Evolutionary conservation across 495 filamentous ascomycete genomes (phyloP), one percentile per base, ranked within the genome.

Genomic region (Hypoxylon perforatum): DNA sequence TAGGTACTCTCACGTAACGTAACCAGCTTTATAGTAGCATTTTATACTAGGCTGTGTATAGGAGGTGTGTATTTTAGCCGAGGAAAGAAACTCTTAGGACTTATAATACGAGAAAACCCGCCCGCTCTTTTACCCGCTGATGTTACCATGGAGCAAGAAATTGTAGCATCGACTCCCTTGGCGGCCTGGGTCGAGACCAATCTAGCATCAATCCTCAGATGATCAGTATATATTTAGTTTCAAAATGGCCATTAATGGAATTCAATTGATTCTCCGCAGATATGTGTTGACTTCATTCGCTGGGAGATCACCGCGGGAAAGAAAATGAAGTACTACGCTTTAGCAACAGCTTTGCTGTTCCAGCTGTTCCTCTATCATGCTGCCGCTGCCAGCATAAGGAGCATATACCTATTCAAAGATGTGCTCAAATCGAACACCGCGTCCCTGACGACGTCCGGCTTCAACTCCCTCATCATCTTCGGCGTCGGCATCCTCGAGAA

Each of bases 321-420:
- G 39, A 39, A 54, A 3, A 74, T 70, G 72, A 61, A 48, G 42
- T 65, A 23, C 11, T 23, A 56, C 17, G 1, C 39, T 10, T 18
- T 76, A 17, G 15, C 52, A 21, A 60, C 53, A 63, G 65, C 58
- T 42, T 51, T 76, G 22, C 36, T 77, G 25, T 56, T 76, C 4
- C 57, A 66, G 66, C 66, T 74, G 21, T 25, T 70, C 10, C 18
- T 74, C 28, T 62, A 67, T 11, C 39, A 66, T 35, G 65, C 57
- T 23, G 56, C 50, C 23, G 72, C 70, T 8, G 65, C 52, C 0
- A 64, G 36, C 38, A 79, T 80, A 51, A 70, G 76, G 41, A 56
- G 45, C 53, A 76, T 81, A 45, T 81, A 76, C 51, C 63, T 80
- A 23, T 80, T 81, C 67, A 81, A 81, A 39, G 79, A 81, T 42